Base-by-base conservation (phyloP, 768 basidiomycete genomes). In the Lactarius psammicola region DNA sequence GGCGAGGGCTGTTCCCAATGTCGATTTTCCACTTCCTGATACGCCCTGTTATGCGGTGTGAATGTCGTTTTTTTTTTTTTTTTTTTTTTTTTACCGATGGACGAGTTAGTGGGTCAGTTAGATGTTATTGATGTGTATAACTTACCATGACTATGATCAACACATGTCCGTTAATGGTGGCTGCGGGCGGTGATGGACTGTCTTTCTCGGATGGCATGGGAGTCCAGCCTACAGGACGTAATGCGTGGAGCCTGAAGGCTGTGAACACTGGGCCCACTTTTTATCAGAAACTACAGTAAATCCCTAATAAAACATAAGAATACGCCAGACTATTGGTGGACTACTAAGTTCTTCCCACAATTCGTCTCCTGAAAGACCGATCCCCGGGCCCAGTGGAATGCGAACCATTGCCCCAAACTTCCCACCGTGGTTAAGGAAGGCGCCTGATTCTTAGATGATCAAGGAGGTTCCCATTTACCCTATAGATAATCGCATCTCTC, bases 11-110 rank as follows among this genome's bases (percentile, higher is more conserved):
- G 68, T 69, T 0, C 89, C 92, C 1, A 94, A 79, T 26, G 88
- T 90, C 33, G 85, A 84, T 73, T 90, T 90, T 9, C 90, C 88
- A 36, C 86, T 85, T 17, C 88, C 88, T 0, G 82, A 89, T 3
- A 90, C 87, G 38, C 91, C 91, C 88, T 89, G 70, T 42, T 15
- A 23, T 26, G n/a, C 8, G 30, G 28, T 4, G 17, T 17, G 4
- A 55, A 33, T 20, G 31, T 31, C 17, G 17, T 3, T 33, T 30
- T 55, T 31, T 30, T 23, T 30, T 36, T 38, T 30, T 23, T 30
- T 36, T 38, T 3, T 33, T 30, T 55, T 31, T 30, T 23, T 30
- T 36, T 38, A n/a, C 30, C 15, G 23, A 23, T 46, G 46, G 49
- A 51, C 49, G 31, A 38, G 28, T 63, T 9, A 63, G 46, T 46